A percentile compares a stretch with the other conserved stretches of the same genome.
Evolutionary conservation across 345 rosid genomes (phyloP).

Genomic region (Arabis alpina): DNA sequence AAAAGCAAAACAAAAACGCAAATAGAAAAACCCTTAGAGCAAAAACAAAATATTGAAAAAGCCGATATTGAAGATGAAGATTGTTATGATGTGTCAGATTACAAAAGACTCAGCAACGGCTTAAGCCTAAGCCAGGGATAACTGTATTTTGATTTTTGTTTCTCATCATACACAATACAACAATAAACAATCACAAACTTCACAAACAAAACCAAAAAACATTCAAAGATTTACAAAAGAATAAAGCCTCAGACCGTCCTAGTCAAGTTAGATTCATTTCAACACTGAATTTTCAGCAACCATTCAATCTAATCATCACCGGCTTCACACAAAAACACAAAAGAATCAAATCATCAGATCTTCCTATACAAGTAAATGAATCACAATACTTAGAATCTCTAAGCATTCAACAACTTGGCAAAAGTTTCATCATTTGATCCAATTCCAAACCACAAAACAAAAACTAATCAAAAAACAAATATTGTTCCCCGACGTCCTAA

Average conservation of each 20-base stretch:
- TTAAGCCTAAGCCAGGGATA: conserved; percentile 45
- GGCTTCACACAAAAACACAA: neutral
- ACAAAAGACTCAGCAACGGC: conserved; percentile 42
- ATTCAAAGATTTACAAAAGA: accelerated
- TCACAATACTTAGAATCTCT: conserved; percentile 17
- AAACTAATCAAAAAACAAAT: neutral
- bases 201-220: neutral
- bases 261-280: conserved; percentile 46
- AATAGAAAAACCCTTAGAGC: too few species aligned
- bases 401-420: conserved; percentile 35
- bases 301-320: conserved; percentile 39
- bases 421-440: conserved; percentile 28
- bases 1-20: too few species aligned
- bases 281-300: conserved; percentile 37
- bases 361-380: conserved; percentile 37
- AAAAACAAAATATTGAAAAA: neutral
- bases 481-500: conserved; percentile 46
- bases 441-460: neutral
- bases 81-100: conserved; percentile 33
- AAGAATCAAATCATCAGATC: conserved; percentile 31
- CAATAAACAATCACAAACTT: too few species aligned
- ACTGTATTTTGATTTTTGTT: conserved; percentile 43
- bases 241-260: conserved; percentile 48
- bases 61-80: neutral
- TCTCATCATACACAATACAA: conserved; percentile 38